Evolutionary conservation across 352 stramenopile genomes (phyloP).

Genomic region (Globisporangium radiosum): DNA sequence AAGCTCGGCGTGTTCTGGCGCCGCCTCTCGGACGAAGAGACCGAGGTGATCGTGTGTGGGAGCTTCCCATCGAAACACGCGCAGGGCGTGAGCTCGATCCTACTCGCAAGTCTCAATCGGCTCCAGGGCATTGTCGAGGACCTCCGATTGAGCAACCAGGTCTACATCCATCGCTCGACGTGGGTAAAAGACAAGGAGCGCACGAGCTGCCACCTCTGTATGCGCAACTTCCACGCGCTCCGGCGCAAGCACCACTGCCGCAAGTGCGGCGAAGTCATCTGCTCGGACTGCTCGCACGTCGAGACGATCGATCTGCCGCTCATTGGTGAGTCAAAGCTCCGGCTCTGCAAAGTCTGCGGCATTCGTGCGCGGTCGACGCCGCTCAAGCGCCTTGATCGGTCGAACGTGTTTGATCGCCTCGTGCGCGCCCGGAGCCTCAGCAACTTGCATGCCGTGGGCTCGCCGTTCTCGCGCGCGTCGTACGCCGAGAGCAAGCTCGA

Average conservation of each 20-base stretch:
- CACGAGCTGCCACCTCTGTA: conserved; percentile 65
- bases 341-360: conserved; percentile 77
- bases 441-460: conserved; percentile 27
- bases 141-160: conserved; percentile 62
- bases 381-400: conserved; percentile 44
- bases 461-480: conserved; percentile 40
- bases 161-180: conserved; percentile 66
- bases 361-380: conserved; percentile 68
- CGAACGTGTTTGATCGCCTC: conserved; percentile 62
- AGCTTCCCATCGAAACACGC: conserved; percentile 72
- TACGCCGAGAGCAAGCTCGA: conserved; percentile 35
- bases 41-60: conserved; percentile 72
- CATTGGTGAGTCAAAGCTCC: conserved; percentile 74
- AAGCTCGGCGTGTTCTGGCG: conserved; percentile 76
- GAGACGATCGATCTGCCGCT: conserved; percentile 63
- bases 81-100: conserved; percentile 38
- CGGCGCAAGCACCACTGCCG: conserved; percentile 78
- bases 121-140: conserved; percentile 69
- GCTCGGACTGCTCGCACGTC: conserved; percentile 71
- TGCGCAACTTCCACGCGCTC: conserved; percentile 70
- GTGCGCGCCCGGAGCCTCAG: conserved; percentile 50
- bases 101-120: conserved; percentile 42
- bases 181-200: conserved; percentile 76
- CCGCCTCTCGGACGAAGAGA: conserved; percentile 56
- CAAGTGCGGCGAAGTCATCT: conserved; percentile 76